Base-by-base conservation (phyloP, 805 yeast species). In the Aciculoconidium aculeatum region DNA sequence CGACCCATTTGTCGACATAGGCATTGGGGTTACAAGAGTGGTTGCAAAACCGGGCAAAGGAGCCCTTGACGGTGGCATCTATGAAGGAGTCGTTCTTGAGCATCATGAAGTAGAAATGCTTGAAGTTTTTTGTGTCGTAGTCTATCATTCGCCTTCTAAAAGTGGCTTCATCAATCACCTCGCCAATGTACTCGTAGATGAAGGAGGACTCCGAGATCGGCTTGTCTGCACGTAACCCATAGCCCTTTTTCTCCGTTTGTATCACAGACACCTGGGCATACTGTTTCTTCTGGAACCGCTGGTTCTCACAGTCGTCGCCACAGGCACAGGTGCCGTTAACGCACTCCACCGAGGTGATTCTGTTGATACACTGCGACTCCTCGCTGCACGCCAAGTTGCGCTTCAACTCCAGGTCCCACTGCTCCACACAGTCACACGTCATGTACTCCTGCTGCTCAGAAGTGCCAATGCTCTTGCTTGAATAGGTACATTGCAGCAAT, bases 21-120 rank as follows among this genome's bases (percentile, higher is more conserved):
- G 95, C 90, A 54, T 92, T 92, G 8, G 98, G 98, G 46, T 75
- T 78, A 55, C 98, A 90, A 12, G 95, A 85, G 58, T 90, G 98
- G 56, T 90, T 90, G 51, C 92, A 82, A 59, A 88, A 92, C 34
- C 98, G 68, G 2, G 95, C 96, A 32, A 90, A 57, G 11, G 86
- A 75, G 6, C 97, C 98, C 58, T 75, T 81, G 27, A 70, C 70
- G 2, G 97, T 90, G 27, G 98, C 98, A 56, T 90, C 98, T 35
- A 90, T 85, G 50, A 87, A 92, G 50, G 90, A 90, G 36, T 86
- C 87, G 52, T 79, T 83, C 45, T 86, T 92, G 35, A 88, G 69
- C 95, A 85, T 85, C 96, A 88, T 88, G 55, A 88, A 88, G 58
- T 88, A 88, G 45, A 88, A 88, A 56, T 88, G 96, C 53, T 75